A percentile compares a stretch with the other conserved stretches of the same genome.
phyloP scores from a whole-genome alignment of 345 rosid genomes.

The Rhodamnia argentea region DNA sequence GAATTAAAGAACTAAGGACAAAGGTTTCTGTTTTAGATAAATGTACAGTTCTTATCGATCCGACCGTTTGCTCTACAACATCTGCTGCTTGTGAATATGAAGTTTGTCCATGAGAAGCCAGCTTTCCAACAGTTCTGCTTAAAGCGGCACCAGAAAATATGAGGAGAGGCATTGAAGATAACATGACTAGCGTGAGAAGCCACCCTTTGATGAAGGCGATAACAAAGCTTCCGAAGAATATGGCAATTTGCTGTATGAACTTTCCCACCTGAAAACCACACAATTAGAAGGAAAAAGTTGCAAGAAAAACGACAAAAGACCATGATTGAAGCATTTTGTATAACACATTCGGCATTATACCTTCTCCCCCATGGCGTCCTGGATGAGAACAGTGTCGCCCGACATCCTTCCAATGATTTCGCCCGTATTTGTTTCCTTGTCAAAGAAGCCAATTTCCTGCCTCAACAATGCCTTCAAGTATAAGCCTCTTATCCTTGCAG shows the following conservation, averaged over 20 bases:
- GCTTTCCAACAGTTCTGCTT: constrained; percentile 15
- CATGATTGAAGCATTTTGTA: neutral
- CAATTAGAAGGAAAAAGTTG: too few relatives aligned
- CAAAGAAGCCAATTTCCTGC: constrained; percentile 42
- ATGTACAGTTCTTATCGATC: constrained; percentile 37
- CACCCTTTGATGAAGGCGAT: constrained; percentile 37
- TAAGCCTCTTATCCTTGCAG: constrained; percentile 26
- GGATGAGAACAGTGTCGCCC: constrained; percentile 42
- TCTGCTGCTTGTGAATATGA: constrained; percentile 31
- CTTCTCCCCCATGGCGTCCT: constrained; percentile 47
- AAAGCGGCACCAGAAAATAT: constrained; percentile 17
- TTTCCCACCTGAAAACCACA: constrained; percentile 33
- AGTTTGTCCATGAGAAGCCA: constrained; percentile 23
- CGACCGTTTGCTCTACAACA: constrained; percentile 25
- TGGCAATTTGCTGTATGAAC: constrained; percentile 23
- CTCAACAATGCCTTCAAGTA: constrained; percentile 34
- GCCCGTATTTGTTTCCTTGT: constrained; percentile 34
- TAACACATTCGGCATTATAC: constrained; percentile 4
- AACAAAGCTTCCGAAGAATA: constrained; percentile 31
- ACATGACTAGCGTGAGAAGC: constrained; percentile 44
- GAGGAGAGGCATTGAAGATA: constrained; percentile 26
- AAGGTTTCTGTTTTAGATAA: neutral
- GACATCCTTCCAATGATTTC: constrained; percentile 46
- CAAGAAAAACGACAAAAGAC: neutral
- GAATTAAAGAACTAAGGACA: neutral